Evolutionary conservation across 805 yeast genomes (phyloP), one percentile per base, ranked within the genome.

Genomic region (Metschnikowia noctiluminum): DNA sequence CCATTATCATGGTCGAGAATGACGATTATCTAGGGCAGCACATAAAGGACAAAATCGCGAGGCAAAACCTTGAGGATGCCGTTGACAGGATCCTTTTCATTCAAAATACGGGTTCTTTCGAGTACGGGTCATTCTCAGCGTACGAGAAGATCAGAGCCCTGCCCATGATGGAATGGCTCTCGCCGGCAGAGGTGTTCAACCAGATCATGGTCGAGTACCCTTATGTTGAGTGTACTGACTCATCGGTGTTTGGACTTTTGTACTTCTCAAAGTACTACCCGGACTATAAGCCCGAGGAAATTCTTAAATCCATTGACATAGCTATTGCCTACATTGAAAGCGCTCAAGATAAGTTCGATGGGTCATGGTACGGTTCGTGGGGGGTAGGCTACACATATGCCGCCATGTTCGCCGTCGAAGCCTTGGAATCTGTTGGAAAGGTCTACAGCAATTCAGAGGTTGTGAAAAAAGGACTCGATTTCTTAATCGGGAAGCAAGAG

Each of bases 321-420:
- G 98, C 97, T 0, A 76, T 89, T 13, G 65, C 77, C 4, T 94
- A 85, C 60, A 87, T 94, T 39, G 79, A 78, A 43, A 65, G 71
- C 2, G 79, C 80, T 2, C 99, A 94, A 66, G 71, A 74, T 39
- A 60, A 62, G 0, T 39, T 50, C 7, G 96, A 94, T 65, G 99
- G 99, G 0, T 84, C 96, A 12, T 94, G 98, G 98, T 95, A 91
- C 64, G 99, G 99, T 1, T 83, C 89, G 37, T 94, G 99, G 99
- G 99, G 99, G 35, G 84, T 94, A 6, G 94, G 99, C 63, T 90
- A 77, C 63, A 88, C 97, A 0, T 94, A 94, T 66, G 98, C 98
- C 0, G 87, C 90, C 1, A 94, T 94, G 99, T 94, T 94, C 78
- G 99, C 99, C 0, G 67, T 94, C 28, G 99, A 94, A 59, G 98